Evolutionary conservation across 352 stramenopile species (phyloP).

Genomic region (Pythium diclinum): DNA sequence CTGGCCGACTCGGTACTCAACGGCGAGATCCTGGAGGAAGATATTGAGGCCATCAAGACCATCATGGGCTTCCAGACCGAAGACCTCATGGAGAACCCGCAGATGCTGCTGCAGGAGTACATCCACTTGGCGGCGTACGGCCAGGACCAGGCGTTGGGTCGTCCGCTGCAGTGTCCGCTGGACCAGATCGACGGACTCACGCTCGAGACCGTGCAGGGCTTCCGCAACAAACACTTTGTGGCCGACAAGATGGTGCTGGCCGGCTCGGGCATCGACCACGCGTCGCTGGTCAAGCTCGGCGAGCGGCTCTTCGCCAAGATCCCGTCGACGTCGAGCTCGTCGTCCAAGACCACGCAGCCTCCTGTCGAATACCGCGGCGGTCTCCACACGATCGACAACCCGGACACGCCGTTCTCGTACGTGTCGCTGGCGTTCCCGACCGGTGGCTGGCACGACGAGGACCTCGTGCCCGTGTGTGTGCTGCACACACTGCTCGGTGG

Average conservation of each 20-base stretch:
- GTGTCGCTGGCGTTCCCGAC: slow-evolving; percentile 96
- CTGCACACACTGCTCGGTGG: slow-evolving; percentile 97
- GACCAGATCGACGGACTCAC: slow-evolving; percentile 78
- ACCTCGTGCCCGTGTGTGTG: slow-evolving; percentile 96
- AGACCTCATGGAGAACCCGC: slow-evolving; percentile 88
- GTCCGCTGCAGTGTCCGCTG: slow-evolving; percentile 73
- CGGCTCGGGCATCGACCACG: slow-evolving; percentile 94
- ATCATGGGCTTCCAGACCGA: slow-evolving; percentile 94
- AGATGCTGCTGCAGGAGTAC: slow-evolving; percentile 77
- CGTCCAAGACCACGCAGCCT: slow-evolving; percentile 32
- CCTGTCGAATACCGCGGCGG: slow-evolving; percentile 65
- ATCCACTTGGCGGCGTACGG: slow-evolving; percentile 90
- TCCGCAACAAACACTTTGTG: slow-evolving; percentile 77
- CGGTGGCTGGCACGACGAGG: slow-evolving; percentile 94
- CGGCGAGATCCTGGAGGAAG: slow-evolving; percentile 70
- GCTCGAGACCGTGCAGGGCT: slow-evolving; percentile 68
- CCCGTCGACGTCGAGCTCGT: slow-evolving; percentile 24
- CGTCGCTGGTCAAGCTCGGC: slow-evolving; percentile 88
- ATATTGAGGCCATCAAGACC: slow-evolving; percentile 91
- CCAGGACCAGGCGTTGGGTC: slow-evolving; percentile 60
- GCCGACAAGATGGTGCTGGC: slow-evolving; percentile 90
- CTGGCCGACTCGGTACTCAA: slow-evolving; percentile 88
- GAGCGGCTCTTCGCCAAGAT: slow-evolving; percentile 87
- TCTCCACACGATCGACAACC: slow-evolving; percentile 59
- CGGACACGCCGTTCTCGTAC: slow-evolving; percentile 83